Evolutionary conservation across 2,329 filamentous ascomycete genomes (phyloP), one percentile per base, ranked within the genome.

Genomic region (Stromatinia cepivora): DNA sequence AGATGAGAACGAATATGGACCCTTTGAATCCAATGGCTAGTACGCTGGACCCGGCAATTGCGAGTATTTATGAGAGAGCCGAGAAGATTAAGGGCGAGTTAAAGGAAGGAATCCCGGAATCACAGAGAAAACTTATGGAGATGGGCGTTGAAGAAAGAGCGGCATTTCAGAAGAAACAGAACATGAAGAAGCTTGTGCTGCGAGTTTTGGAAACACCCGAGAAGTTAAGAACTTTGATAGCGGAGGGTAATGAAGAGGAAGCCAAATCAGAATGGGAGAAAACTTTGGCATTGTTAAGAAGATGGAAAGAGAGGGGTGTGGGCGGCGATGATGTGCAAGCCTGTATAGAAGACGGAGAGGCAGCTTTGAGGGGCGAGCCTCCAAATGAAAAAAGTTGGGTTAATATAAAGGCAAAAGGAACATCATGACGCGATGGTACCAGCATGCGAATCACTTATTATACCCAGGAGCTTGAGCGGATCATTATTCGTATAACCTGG

Each of bases 1-100:
- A 92, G 83, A 94, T 95, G 92, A 85, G 92, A 70, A 85, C 87
- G 45, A 92, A 89, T 73, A 94, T 94, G 91, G 91, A 93, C 75
- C 91, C 90, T 4, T 78, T 93, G 59, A 90, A 90, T 70, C 90
- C 91, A 28, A 1, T 91, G 79, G 90, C 90, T 1, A 88, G 88
- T 58, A 92, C 89, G 0, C 84, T 94, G 50, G 88, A 91, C 73
- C 88, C 89, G 3, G 91, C 91, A 50, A 91, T 94, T 63, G 86
- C 87, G 3, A 89, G 92, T 72, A 93, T 94, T 73, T 92, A 92
- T 75, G 84, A 72, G 64, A 72, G 71, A 54, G 75, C 76, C 8
- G 74, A 72, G 70, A 70, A 45, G 61, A 72, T 77, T 22, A 76
- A 73, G 71, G 70, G 59, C 66, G 75, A 75, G 39, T 71, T 78